Evolutionary conservation across 441 rosid species (phyloP).

Genomic region (Corymbia citriodora): DNA sequence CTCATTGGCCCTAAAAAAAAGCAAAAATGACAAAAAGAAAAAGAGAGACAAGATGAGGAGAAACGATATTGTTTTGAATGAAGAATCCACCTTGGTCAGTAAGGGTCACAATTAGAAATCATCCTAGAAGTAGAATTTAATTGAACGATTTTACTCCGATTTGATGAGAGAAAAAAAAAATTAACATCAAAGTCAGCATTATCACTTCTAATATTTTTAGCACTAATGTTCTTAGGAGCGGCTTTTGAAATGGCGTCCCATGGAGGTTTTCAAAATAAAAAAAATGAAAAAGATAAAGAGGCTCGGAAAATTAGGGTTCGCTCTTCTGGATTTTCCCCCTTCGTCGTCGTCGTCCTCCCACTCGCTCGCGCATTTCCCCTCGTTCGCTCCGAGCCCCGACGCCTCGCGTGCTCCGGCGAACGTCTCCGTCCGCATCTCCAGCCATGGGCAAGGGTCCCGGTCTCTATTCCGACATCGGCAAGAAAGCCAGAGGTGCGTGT

Average conservation of each 20-base stretch:
- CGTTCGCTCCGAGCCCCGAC: neutral
- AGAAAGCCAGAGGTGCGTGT: slow-evolving; percentile 62
- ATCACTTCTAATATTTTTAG: too few relatives aligned
- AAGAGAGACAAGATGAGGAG: too few relatives aligned
- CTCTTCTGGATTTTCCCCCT: neutral
- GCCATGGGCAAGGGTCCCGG: slow-evolving; percentile 85
- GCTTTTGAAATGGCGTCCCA: neutral
- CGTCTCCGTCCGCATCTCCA: neutral
- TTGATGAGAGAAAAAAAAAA: too few relatives aligned
- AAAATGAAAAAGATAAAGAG: neutral
- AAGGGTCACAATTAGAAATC: too few relatives aligned
- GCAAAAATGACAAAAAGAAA: too few relatives aligned
- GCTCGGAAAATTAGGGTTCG: neutral
- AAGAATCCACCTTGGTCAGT: too few relatives aligned
- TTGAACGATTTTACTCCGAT: too few relatives aligned
- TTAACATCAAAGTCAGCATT: too few relatives aligned
- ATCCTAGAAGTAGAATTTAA: too few relatives aligned
- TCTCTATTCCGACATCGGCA: slow-evolving; percentile 77
- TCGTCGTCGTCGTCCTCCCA: neutral
- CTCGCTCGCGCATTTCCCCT: neutral
- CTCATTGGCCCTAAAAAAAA: too few relatives aligned
- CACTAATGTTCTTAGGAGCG: too few relatives aligned
- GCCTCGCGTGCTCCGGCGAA: neutral
- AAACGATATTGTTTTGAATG: too few relatives aligned
- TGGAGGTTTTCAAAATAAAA: neutral